phyloP scores from a whole-genome alignment of 176 grass and related monocot genomes.

The Saccharum spontaneum region DNA sequence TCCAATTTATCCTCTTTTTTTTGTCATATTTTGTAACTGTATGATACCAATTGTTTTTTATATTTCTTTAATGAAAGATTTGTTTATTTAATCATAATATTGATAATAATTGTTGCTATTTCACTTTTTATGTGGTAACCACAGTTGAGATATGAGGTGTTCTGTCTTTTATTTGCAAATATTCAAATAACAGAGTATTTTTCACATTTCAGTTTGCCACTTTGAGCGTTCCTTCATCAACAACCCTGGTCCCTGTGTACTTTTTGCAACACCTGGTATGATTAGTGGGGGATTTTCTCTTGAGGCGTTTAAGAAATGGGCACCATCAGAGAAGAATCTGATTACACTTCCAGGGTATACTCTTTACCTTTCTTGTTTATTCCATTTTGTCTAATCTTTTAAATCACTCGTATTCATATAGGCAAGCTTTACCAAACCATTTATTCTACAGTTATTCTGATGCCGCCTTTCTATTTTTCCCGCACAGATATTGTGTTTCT shows the following conservation, averaged over 20 bases:
- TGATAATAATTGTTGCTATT: background rate
- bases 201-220: constrained; percentile 58
- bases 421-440: background rate
- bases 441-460: constrained; percentile 1
- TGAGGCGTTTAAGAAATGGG: constrained; percentile 96
- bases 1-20: background rate
- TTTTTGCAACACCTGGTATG: constrained; percentile 99
- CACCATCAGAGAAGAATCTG: constrained; percentile 84
- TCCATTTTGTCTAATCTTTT: background rate
- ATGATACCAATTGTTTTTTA: background rate
- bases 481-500: constrained; percentile 89
- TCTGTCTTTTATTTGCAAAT: background rate
- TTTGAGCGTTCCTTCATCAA: constrained; percentile 90
- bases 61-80: constrained; percentile 2
- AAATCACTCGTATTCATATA: background rate
- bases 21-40: background rate
- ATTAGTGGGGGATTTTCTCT: constrained; percentile 94
- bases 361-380: constrained; percentile 3
- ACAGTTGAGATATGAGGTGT: background rate
- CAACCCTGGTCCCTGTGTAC: constrained; percentile 83
- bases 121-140: constrained; percentile 1
- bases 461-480: background rate
- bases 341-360: constrained; percentile 87
- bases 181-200: background rate
- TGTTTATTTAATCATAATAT: constrained; percentile 3